phyloP scores from a whole-genome alignment of 768 basidiomycete genomes.

The Cystobasidium ongulense region DNA sequence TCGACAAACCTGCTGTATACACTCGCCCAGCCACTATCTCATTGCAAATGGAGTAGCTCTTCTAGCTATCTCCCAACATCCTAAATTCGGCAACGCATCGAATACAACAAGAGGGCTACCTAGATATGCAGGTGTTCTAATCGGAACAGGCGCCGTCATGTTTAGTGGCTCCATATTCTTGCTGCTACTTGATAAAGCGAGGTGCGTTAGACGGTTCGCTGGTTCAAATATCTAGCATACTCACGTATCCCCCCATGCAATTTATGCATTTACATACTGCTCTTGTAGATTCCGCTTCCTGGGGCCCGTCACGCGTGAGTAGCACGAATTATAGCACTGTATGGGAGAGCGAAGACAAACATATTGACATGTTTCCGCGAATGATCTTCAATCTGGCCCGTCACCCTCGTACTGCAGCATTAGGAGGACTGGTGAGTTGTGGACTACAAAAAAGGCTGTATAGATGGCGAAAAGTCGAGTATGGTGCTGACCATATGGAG shows the following conservation, averaged over 20 bases:
- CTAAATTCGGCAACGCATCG: constrained; percentile 5
- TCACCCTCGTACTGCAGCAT: background rate
- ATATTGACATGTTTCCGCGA: background rate
- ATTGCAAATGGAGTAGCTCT: constrained; percentile 28
- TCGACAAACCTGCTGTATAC: background rate
- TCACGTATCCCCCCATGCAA: background rate
- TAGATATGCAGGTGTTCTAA: constrained; percentile 25
- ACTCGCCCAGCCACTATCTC: constrained; percentile 10
- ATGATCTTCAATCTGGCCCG: background rate
- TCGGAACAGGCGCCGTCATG: constrained; percentile 14
- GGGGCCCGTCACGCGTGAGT: constrained; percentile 24
- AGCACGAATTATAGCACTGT: background rate
- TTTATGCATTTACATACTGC: background rate
- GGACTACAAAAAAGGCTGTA: background rate
- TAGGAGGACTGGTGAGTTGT: constrained; percentile 18
- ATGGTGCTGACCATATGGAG: background rate
- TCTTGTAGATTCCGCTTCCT: constrained; percentile 13
- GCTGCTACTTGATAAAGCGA: constrained; percentile 19
- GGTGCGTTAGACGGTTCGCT: background rate
- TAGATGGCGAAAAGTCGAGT: background rate
- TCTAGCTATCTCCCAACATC: constrained; percentile 28
- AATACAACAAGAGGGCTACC: background rate
- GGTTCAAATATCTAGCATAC: background rate
- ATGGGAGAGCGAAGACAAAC: background rate
- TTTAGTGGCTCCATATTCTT: constrained; percentile 31